Evolutionary conservation across 805 yeast genomes (phyloP), one percentile per base, ranked within the genome.

Genomic region (Wickerhamomyces bisporus): DNA sequence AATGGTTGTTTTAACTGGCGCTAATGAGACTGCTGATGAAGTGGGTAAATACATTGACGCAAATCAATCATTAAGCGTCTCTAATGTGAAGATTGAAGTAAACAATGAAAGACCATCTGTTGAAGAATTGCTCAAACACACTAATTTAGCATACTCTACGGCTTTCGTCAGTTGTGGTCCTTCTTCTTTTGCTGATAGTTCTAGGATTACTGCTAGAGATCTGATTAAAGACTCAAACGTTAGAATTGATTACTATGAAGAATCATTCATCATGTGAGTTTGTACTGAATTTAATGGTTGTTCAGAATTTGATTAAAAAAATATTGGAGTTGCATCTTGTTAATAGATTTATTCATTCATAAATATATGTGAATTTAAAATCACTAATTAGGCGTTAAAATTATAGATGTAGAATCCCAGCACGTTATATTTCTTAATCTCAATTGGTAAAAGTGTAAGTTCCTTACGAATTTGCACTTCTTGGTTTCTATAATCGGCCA

Each of bases 111-210:
- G 47, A 48, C 54, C 53, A 9, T 19, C 29, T 13, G 33, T 43
- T 2, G n/a, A 36, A 1, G 32, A 28, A 2, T 32, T 50, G 21
- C 45, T 52, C 6, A 34, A 41, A 18, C 26, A 26, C 14, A 45
- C 39, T 6, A 48, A 47, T 17, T 49, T 64, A n/a, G 38, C 4
- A 68, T 74, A 8, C 57, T 79, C 30, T 44, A 70, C 40, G 66
- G 73, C 3, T 61, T 52, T 81, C 34, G 60, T 79, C 13, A 64
- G 75, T n/a, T 80, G 87, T 62, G 88, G 88, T 3, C 85, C 81
- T 30, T 66, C 71, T 9, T 29, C 60, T 3, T 71, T 80, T 65
- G 78, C 70, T 43, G 88, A 80, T 50, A 71, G 64, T 9, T 41
- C 79, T 15, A 69, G 89, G 52, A 52, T 60, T 28, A 55, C 70